These are phyloP conservation scores for Anacardium occidentale DNA, from an alignment of 345 rosid species.

Conservation along the genomic window DNA sequence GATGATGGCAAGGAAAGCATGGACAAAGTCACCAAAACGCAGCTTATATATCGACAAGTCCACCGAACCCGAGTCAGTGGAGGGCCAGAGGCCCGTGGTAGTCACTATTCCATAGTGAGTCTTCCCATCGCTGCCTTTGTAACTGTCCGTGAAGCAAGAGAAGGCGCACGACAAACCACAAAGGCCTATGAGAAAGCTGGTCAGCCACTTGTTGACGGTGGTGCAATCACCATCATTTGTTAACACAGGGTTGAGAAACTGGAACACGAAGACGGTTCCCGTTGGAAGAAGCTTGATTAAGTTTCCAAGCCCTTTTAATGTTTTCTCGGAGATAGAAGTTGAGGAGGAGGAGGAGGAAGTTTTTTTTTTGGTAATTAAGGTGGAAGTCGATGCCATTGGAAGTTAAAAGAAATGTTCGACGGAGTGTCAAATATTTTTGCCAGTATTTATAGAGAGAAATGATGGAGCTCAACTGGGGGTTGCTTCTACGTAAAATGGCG, in stretches of 20 bases:
- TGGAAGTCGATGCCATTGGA: no score
- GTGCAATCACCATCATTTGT: conserved; percentile 69
- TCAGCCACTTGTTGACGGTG: conserved; percentile 49
- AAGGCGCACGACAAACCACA: conserved; percentile 71
- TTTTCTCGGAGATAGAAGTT: conserved; percentile 35
- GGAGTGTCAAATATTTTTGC: not conserved
- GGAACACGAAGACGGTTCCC: conserved; percentile 78
- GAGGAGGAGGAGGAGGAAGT: not conserved
- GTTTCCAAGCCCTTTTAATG: conserved; percentile 58
- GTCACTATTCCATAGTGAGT: conserved; percentile 65
- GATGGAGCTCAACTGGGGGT: not conserved
- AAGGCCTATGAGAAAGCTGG: conserved; percentile 46
- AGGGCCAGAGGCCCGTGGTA: conserved; percentile 57
- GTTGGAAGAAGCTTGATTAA: conserved; percentile 86
- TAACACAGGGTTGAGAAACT: conserved; percentile 73
- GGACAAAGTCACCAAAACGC: conserved; percentile 57
- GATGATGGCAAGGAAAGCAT: conserved; percentile 45
- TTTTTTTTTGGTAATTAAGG: no score
- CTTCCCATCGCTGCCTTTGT: conserved; percentile 41
- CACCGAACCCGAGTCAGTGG: conserved; percentile 30
- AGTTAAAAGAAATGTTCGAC: no score
- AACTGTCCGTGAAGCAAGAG: conserved; percentile 77
- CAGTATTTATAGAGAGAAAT: not conserved
- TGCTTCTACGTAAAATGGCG: conserved; percentile 32
- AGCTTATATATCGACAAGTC: conserved; percentile 57